Evolutionary conservation across 2,329 filamentous ascomycete species (phyloP).

Genomic region (Clarireedia monteithiana): DNA sequence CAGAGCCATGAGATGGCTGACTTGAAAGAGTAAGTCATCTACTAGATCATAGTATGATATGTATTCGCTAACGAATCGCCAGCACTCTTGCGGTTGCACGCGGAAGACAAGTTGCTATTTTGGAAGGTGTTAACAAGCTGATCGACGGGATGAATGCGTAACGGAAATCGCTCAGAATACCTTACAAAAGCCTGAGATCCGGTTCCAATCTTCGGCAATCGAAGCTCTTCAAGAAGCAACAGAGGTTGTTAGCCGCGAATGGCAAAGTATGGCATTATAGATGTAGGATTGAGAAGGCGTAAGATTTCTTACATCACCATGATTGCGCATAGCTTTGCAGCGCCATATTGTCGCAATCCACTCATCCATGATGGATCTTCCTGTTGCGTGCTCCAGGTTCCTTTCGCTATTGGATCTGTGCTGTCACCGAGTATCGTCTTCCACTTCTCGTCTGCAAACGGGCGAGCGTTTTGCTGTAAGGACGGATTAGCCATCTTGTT

Average conservation of each 20-base stretch:
- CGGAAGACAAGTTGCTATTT: too few species aligned
- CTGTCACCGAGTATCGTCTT: neutral
- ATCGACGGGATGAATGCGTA: too few species aligned
- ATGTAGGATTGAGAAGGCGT: neutral
- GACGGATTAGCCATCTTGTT: neutral
- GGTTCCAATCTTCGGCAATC: too few species aligned
- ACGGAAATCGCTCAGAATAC: too few species aligned
- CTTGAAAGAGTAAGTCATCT: too few species aligned
- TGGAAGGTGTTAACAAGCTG: too few species aligned
- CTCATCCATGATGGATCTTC: constrained; percentile 6
- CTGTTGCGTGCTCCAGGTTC: neutral
- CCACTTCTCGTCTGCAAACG: neutral
- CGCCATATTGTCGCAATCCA: constrained; percentile 11
- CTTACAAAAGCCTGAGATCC: too few species aligned
- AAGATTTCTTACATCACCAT: neutral
- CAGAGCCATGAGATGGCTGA: too few species aligned
- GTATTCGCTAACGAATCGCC: too few species aligned
- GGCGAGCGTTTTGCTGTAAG: neutral
- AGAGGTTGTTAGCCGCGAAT: neutral
- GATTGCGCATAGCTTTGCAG: constrained; percentile 8
- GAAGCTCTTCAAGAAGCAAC: too few species aligned
- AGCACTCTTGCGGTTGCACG: too few species aligned
- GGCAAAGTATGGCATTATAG: neutral
- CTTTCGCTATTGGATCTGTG: constrained; percentile 3
- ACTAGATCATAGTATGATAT: too few species aligned